Evolutionary conservation across 2,329 filamentous ascomycete genomes (phyloP), one percentile per base, ranked within the genome.

Genomic region (Iodosphaeria phyllophila): DNA sequence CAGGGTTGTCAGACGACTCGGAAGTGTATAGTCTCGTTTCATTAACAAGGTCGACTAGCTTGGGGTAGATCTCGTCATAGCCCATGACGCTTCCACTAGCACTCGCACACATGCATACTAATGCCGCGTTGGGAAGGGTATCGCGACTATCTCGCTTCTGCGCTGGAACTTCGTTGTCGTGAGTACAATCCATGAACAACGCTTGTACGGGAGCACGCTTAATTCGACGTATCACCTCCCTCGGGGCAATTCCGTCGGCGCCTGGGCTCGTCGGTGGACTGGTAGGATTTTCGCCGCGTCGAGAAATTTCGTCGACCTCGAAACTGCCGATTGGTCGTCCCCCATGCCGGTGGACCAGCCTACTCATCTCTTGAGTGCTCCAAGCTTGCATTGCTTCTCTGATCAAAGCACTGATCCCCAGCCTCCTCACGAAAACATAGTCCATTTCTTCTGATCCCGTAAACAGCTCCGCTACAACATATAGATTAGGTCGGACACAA

Each of bases 351-450:
- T 98, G 91, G 8, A 98, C 84, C 17, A 98, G 62, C 22, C 84
- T 65, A 50, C 84, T 93, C 33, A 98, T 60, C 48, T 98, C 91
- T 8, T 69, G 79, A 2, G 89, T 92, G 43, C 77, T 86, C 86
- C 86, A 95, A 16, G 84, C 79, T 47, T 98, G 89, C 91, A 98
- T 98, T 8, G 86, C 86, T 51, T 98, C 89, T 30, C 89, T 73
- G 36, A 98, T 92, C 25, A 98, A 63, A 5, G 82, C 80, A 46
- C 79, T 91, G 28, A 98, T 63, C 5, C 89, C 89, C 3, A 98
- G 67, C 13, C 82, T 70, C 53, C 92, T 91, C 35, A 92, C 84
- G 44, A 95, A 98, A 27, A 92, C 64, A 43, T 91, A 95, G 43
- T 98, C 89, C 59, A 80, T 92, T 42, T 91, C 77, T 46, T 98